Percentiles rank a stretch among this genome's conserved stretches.
These are phyloP conservation scores for Eucommia ulmoides DNA, from an alignment of 257 asterid species.

Conservation along the genomic window DNA sequence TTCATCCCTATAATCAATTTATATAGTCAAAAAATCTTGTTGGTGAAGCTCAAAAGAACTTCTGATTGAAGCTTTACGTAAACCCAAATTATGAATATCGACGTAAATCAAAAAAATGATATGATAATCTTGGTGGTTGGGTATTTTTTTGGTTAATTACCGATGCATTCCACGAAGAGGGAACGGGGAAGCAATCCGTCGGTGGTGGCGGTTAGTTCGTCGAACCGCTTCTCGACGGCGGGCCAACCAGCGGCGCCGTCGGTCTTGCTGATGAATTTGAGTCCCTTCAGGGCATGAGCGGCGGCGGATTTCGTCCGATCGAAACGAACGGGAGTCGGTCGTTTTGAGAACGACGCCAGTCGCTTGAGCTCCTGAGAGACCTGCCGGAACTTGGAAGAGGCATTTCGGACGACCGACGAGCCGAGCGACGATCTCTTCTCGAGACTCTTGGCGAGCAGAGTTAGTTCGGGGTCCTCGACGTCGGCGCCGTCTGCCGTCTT, in stretches of 20 bases:
- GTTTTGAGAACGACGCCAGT: conserved; percentile 38
- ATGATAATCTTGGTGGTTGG: neutral
- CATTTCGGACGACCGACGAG: conserved; percentile 39
- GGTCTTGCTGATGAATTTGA: conserved; percentile 69
- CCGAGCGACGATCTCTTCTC: conserved; percentile 58
- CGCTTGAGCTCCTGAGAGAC: conserved; percentile 69
- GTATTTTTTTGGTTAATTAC: conserved; percentile 18
- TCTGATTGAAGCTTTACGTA: neutral
- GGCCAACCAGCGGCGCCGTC: conserved; percentile 70
- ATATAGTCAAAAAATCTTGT: no score
- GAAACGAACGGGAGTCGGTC: conserved; percentile 25
- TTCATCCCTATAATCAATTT: conserved; percentile 63
- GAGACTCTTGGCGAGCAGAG: conserved; percentile 53
- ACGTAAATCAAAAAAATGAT: neutral
- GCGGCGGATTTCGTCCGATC: conserved; percentile 69
- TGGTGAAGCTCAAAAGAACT: neutral
- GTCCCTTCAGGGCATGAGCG: conserved; percentile 63
- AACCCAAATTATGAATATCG: neutral
- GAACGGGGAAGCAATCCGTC: conserved; percentile 57
- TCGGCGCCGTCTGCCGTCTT: conserved; percentile 74
- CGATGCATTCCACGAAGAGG: conserved; percentile 75
- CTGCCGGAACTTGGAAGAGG: conserved; percentile 48
- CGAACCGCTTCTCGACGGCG: conserved; percentile 59
- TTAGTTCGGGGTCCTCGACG: conserved; percentile 80
- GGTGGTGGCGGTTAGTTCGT: conserved; percentile 33